Evolutionary conservation across 2,329 filamentous ascomycete genomes (phyloP).

Genomic region (Paecilomyces variotii): DNA sequence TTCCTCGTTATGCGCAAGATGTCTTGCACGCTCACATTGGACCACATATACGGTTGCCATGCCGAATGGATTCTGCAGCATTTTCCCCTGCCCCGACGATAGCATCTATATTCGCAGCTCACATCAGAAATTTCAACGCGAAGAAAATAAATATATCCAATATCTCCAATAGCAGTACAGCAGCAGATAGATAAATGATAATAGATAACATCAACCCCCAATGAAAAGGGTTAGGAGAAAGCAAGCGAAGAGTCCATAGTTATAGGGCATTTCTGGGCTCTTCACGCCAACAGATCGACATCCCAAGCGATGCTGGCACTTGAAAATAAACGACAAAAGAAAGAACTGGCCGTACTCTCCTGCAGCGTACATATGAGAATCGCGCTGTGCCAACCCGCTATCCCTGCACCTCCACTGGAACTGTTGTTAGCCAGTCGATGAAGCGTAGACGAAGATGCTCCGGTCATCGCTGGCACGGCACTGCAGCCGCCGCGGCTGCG

Average conservation of each 20-base stretch:
- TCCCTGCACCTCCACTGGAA: background rate
- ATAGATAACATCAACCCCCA: background rate
- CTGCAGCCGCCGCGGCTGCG: constrained; percentile 5
- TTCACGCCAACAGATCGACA: background rate
- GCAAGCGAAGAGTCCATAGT: background rate
- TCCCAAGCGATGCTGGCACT: background rate
- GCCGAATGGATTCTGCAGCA: background rate
- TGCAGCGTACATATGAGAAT: background rate
- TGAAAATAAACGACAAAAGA: background rate
- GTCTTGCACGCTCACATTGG: background rate
- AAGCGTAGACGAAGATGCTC: background rate
- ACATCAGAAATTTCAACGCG: background rate
- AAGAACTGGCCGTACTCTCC: background rate
- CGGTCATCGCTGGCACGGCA: background rate
- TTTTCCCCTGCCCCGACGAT: background rate
- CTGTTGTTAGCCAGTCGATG: background rate
- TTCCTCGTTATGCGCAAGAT: no score
- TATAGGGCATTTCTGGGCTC: background rate
- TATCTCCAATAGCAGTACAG: background rate
- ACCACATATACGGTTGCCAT: background rate
- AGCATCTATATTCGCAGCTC: background rate
- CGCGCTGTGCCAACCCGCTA: background rate
- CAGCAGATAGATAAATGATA: background rate
- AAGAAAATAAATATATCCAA: background rate
- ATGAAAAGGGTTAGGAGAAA: background rate